Base-by-base conservation (phyloP, 2,329 filamentous ascomycete genomes). In the Cladosporium sp. region DNA sequence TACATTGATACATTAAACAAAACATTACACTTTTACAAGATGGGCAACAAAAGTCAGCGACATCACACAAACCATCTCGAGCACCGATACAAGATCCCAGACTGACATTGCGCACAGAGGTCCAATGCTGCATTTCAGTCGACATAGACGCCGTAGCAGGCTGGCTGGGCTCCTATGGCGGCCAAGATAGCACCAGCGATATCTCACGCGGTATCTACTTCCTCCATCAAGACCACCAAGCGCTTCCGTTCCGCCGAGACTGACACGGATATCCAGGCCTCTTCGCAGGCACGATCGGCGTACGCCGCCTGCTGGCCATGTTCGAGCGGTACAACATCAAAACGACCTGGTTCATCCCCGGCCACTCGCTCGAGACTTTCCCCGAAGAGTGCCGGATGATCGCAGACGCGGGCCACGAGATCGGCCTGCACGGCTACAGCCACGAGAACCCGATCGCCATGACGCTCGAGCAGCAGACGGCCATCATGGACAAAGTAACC, bases 111-210 rank as follows among this genome's bases (percentile, higher is more conserved):
- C 10, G n/a, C 11, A 14, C 42, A 66, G 63, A 59, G 49, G 61
- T 64, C 9, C 65, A 64, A 58, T 63, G 60, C 55, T 67, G 66
- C 55, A 67, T 68, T 51, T 65, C 62, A 2, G 82, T 89, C 19
- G 86, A 89, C 56, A 83, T 89, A 22, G 85, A 89, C 58, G 85
- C 85, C n/a, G 83, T 89, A 1, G 81, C 85, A 1, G 85, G 86
- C 8, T 89, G 86, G 86, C 73, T 89, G 0, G 86, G 86, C 0
- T 86, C 81, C 0, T 89, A 90, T 61, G 84, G 84, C 13, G 85
- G 86, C 35, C 79, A 89, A 66, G 85, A 89, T 63, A 84, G 79
- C 7, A 82, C 80, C 1, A 86, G 78, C 62, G 86, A 89, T 60
- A 88, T 89, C 57, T 85, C 80, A 63, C 76, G 85, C 75, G 48